These are phyloP conservation scores for Coniferiporia weirii DNA, from an alignment of 1,284 basidiomycete genomes.

Conservation along the genomic window DNA sequence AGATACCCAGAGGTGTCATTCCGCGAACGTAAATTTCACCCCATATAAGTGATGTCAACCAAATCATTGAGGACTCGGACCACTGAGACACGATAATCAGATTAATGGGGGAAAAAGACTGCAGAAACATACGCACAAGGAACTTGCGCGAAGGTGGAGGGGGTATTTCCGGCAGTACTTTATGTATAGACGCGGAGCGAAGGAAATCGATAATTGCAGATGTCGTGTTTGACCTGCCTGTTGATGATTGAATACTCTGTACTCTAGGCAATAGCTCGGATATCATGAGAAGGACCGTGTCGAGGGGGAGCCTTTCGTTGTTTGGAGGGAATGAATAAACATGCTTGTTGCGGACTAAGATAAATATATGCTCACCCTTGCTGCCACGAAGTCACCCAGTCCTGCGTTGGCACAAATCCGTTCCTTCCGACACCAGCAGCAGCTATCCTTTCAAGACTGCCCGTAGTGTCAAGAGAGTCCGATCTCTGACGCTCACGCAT, in stretches of 20 bases:
- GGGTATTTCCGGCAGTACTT: constrained; percentile 68
- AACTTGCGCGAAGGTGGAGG: constrained; percentile 68
- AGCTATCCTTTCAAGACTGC: constrained; percentile 58
- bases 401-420: constrained; percentile 89
- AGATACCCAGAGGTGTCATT: constrained; percentile 78
- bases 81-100: constrained; percentile 45
- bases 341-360: constrained; percentile 7
- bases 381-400: constrained; percentile 91
- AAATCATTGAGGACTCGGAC: constrained; percentile 83
- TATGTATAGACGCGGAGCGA: constrained; percentile 52
- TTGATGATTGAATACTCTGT: constrained; percentile 70
- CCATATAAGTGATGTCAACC: constrained; percentile 89
- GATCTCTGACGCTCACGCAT: constrained; percentile 63
- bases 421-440: constrained; percentile 72
- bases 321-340: constrained; percentile 5
- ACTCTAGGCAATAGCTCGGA: constrained; percentile 84
- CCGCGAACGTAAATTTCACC: constrained; percentile 90
- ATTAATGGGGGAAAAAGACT: background rate
- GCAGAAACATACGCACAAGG: constrained; percentile 37
- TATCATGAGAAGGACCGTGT: constrained; percentile 77
- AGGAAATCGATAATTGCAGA: constrained; percentile 68
- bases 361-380: constrained; percentile 56
- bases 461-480: constrained; percentile 51
- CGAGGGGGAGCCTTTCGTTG: constrained; percentile 67
- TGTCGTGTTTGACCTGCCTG: constrained; percentile 56